These are phyloP conservation scores for Jamesozyma spencerorum DNA, from an alignment of 805 yeast species.

Conservation along the genomic window DNA sequence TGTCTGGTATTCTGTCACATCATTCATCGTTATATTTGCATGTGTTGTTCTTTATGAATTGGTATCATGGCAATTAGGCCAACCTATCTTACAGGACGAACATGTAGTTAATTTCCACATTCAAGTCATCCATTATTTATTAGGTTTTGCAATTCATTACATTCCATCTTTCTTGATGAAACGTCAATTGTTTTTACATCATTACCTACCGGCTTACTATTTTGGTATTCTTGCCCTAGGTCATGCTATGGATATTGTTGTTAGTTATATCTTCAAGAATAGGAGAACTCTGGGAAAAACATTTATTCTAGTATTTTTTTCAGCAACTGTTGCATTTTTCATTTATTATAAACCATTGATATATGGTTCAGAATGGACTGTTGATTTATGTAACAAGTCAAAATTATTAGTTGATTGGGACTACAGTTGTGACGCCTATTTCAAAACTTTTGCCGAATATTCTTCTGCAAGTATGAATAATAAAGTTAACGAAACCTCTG, in stretches of 20 bases:
- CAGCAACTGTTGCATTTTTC: constrained; percentile 46
- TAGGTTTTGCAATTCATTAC: constrained; percentile 68
- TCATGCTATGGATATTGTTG: constrained; percentile 51
- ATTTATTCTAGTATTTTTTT: constrained; percentile 40
- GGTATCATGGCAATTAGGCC: constrained; percentile 59
- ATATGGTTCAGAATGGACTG: constrained; percentile 77
- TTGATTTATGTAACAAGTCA: constrained; percentile 50
- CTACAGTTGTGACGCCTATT: constrained; percentile 63
- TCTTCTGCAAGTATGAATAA: constrained; percentile 3
- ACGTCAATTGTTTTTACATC: constrained; percentile 88
- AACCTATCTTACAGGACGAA: constrained; percentile 39
- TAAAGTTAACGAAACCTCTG: not conserved
- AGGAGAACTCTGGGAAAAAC: constrained; percentile 39
- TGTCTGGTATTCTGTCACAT: constrained; percentile 65
- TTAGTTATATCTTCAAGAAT: constrained; percentile 34
- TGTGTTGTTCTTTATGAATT: constrained; percentile 37
- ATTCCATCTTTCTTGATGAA: constrained; percentile 79
- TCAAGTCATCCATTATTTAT: constrained; percentile 49
- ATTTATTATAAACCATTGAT: constrained; percentile 58
- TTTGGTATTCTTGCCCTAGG: constrained; percentile 74
- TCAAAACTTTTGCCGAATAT: constrained; percentile 26
- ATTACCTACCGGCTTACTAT: constrained; percentile 85
- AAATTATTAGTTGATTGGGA: constrained; percentile 71
- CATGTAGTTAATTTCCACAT: constrained; percentile 55
- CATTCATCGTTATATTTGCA: constrained; percentile 41